Percentiles rank a stretch among this genome's conserved stretches.
phyloP scores from a whole-genome alignment of 2,329 filamentous ascomycete genomes.

The Cadophora sp. region DNA sequence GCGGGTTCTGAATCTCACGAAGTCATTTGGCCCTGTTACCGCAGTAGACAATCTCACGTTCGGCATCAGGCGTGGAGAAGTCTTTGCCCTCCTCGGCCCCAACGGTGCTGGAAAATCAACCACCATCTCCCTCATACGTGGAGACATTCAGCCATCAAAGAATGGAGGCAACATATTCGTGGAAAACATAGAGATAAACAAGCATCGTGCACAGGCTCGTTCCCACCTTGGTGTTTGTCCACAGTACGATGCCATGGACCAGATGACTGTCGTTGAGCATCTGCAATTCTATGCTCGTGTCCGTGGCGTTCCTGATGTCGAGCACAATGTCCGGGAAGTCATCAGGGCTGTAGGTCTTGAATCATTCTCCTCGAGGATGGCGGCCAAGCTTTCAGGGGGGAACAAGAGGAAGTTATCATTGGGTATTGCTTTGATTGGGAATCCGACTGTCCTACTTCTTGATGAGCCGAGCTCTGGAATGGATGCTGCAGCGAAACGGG shows the following conservation, averaged over 20 bases:
- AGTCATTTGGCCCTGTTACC: slow-evolving; percentile 75
- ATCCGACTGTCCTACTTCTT: slow-evolving; percentile 83
- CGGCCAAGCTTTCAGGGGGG: slow-evolving; percentile 80
- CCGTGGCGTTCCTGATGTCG: slow-evolving; percentile 76
- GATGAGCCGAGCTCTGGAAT: slow-evolving; percentile 91
- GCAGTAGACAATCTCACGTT: slow-evolving; percentile 92
- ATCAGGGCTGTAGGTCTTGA: slow-evolving; percentile 81
- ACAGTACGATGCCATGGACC: slow-evolving; percentile 83
- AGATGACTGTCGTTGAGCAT: slow-evolving; percentile 89
- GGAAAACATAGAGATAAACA: slow-evolving; percentile 77
- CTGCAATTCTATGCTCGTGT: slow-evolving; percentile 86
- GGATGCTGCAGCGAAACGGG: slow-evolving; percentile 87
- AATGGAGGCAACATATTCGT: slow-evolving; percentile 82
- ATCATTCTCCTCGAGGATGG: slow-evolving; percentile 76
- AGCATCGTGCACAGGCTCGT: slow-evolving; percentile 74
- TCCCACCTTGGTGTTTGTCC: slow-evolving; percentile 89
- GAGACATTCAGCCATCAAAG: slow-evolving; percentile 76
- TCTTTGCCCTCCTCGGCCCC: slow-evolving; percentile 88
- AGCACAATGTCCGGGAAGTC: slow-evolving; percentile 79
- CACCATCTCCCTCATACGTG: slow-evolving; percentile 86
- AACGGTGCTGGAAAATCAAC: slow-evolving; percentile 94
- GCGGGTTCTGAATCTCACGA: slow-evolving; percentile 80
- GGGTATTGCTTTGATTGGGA: slow-evolving; percentile 91
- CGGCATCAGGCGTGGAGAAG: slow-evolving; percentile 78
- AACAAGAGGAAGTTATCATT: slow-evolving; percentile 94